A percentile compares a stretch with the other conserved stretches of the same genome.
Conservation (phyloP, 768 basidiomycete genomes). For the Sporobolomyces phaffii region DNA sequence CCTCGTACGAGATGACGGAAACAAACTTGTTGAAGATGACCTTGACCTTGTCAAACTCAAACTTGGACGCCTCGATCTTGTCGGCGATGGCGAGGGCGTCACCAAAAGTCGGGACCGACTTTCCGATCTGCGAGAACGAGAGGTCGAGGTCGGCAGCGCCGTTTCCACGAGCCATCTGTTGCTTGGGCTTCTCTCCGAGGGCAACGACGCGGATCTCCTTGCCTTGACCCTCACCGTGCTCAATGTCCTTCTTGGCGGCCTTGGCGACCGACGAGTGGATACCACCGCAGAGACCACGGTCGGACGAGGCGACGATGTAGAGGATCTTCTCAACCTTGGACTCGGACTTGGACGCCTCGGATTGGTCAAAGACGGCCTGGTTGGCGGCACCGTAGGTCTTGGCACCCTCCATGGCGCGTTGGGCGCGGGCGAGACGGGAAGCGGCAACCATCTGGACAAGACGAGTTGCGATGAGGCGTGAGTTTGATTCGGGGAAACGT, state of each 20-base stretch:
- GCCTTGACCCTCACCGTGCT: constrained; percentile 53
- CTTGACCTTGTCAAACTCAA: constrained; percentile 70
- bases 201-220: constrained; percentile 60
- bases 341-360: constrained; percentile 55
- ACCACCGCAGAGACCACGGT: constrained; percentile 99
- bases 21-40: constrained; percentile 60
- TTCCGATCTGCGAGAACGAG: constrained; percentile 96
- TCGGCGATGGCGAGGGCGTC: constrained; percentile 93
- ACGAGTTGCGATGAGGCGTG: not conserved
- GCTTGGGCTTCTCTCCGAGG: constrained; percentile 95
- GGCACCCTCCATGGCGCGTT: constrained; percentile 82
- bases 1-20: constrained; percentile 84
- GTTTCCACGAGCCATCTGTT: constrained; percentile 65
- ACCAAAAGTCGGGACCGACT: constrained; percentile 92
- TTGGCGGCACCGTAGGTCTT: constrained; percentile 72
- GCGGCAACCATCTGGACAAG: constrained; percentile 91
- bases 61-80: constrained; percentile 74
- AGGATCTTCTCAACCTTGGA: constrained; percentile 65
- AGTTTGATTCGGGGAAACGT: not conserved
- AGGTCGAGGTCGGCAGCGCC: constrained; percentile 63
- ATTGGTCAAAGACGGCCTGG: constrained; percentile 80
- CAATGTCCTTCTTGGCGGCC: constrained; percentile 68
- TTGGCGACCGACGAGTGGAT: constrained; percentile 96
- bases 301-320: constrained; percentile 89
- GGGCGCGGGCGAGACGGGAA: constrained; percentile 90